A percentile compares a stretch with the other conserved stretches of the same genome.
Conservation (phyloP, 176 grass and related monocot genomes). For the barley (Hordeum vulgare) region MorexV3_pseudomolecules_assembly NC_058519.1:510721425-510721924, state of each 20-base stretch:
- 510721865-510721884: slow-evolving; percentile 92
- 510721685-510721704: slow-evolving; percentile 92
- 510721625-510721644: slow-evolving; percentile 84
- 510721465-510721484: slow-evolving; percentile 63
- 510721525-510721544: slow-evolving; percentile 97
- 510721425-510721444: slow-evolving; percentile 85
- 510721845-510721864: slow-evolving; percentile 67
- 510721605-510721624: slow-evolving; percentile 77
- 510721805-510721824: slow-evolving; percentile 64
- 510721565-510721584: slow-evolving; percentile 82
- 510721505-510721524: slow-evolving; percentile 78
- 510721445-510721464: slow-evolving; percentile 96
- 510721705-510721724: slow-evolving; percentile 80
- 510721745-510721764: slow-evolving; percentile 66
- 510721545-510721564: slow-evolving; percentile 92
- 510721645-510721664: slow-evolving; percentile 94
- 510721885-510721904: slow-evolving; percentile 93
- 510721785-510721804: slow-evolving; percentile 93
- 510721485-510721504: slow-evolving; percentile 81
- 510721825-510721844: slow-evolving; percentile 66
- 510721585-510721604: slow-evolving; percentile 84
- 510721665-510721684: slow-evolving; percentile 92
- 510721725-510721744: slow-evolving; percentile 76
- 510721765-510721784: slow-evolving; percentile 80
- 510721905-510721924: slow-evolving; percentile 87